Conservation (phyloP, 305 asterid genomes). For the Salvia sclarea region DNA sequence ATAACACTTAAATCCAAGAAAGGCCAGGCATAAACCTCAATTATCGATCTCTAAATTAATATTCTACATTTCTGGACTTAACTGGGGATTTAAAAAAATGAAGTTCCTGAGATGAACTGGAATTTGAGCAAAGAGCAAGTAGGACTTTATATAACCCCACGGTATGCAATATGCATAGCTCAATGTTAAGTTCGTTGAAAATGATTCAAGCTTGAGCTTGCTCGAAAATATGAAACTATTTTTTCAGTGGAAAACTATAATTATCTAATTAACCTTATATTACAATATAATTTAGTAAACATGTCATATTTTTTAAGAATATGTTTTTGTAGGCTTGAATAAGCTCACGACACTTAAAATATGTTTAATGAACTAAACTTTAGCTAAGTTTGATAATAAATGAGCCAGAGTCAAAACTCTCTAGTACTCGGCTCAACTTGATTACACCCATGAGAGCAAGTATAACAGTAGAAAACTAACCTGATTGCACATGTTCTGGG, state of each 20-base stretch:
- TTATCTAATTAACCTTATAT: no score
- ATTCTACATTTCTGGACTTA: neutral
- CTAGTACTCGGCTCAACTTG: neutral
- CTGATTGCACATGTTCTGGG: conserved; percentile 85
- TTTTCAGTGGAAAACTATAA: neutral
- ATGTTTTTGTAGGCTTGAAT: neutral
- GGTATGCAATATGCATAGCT: neutral
- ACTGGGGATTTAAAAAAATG: neutral
- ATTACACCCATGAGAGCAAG: neutral
- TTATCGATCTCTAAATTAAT: conserved; percentile 4
- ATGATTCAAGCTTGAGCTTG: neutral
- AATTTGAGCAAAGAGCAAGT: conserved; percentile 1
- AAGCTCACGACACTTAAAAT: neutral
- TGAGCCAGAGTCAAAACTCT: neutral
- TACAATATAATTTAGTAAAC: no score
- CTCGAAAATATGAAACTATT: neutral
- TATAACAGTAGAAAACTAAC: conserved; percentile 46
- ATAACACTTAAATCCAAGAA: conserved; percentile 17
- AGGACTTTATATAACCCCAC: neutral
- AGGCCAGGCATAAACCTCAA: neutral
- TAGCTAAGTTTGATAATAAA: neutral
- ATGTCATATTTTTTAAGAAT: no score
- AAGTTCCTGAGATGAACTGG: conserved; percentile 6
- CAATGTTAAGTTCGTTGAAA: neutral
- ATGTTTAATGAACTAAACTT: no score